Conservation (phyloP, 192 early-diverging fungal species). For the Diversispora eburnea region DNA sequence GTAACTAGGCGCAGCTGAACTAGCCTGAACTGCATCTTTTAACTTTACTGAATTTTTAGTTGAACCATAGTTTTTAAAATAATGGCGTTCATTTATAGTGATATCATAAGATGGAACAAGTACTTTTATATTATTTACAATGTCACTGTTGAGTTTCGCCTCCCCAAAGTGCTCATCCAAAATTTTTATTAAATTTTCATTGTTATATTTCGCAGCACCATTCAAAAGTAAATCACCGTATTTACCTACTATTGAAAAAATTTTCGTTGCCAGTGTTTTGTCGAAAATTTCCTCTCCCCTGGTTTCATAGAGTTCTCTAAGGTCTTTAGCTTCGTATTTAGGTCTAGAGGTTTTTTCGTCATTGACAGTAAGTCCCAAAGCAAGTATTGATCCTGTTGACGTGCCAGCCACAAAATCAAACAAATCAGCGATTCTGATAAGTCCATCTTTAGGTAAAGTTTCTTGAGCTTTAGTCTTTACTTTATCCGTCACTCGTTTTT, state of each 20-base stretch:
- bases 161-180: not conserved
- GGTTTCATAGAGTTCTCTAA: not conserved
- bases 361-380: slow-evolving; percentile 7
- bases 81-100: not conserved
- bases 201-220: not conserved
- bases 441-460: not conserved
- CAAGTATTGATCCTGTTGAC: slow-evolving; percentile 12
- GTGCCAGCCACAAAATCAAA: slow-evolving; percentile 16
- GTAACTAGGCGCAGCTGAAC: slow-evolving; percentile 7
- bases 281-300: no score
- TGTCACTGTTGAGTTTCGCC: not conserved
- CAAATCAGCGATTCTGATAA: not conserved
- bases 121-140: not conserved
- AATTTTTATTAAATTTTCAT: not conserved
- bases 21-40: not conserved
- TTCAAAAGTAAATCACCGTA: not conserved
- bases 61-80: not conserved
- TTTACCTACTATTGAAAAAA: no score
- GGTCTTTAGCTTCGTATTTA: not conserved
- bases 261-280: not conserved
- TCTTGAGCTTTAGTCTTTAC: not conserved
- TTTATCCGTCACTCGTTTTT: not conserved
- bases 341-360: not conserved
- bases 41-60: not conserved
- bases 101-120: slow-evolving; percentile 11